Evolutionary conservation across 768 basidiomycete genomes (phyloP).

Genomic region (Suillus lakei): DNA sequence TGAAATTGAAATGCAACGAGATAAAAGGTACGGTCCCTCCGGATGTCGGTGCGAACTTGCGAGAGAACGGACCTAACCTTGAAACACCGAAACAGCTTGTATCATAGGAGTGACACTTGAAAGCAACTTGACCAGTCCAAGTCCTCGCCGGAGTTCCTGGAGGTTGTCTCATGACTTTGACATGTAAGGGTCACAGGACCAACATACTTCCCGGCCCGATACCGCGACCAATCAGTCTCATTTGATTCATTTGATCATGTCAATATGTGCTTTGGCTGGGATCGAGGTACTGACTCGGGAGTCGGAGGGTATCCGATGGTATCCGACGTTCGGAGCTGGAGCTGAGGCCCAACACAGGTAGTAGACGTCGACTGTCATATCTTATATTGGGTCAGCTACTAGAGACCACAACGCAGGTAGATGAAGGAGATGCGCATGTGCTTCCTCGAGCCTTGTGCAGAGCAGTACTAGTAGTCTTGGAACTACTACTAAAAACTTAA

Average conservation of each 20-base stretch:
- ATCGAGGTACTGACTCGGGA: no score
- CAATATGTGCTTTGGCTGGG: neutral
- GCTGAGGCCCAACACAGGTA: neutral
- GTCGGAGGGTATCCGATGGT: neutral
- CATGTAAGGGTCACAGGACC: neutral
- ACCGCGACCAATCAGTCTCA: neutral
- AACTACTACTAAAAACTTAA: no score
- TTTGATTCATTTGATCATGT: neutral
- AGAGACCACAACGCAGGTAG: neutral
- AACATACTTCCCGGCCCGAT: neutral
- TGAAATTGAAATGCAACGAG: neutral
- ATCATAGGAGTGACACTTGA: neutral
- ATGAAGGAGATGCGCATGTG: neutral
- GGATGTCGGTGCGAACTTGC: neutral
- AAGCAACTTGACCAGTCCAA: no score
- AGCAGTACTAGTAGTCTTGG: neutral
- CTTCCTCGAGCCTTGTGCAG: neutral
- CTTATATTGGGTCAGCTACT: neutral
- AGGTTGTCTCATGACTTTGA: neutral
- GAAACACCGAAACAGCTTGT: no score
- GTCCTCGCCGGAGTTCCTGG: neutral
- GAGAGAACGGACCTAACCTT: neutral
- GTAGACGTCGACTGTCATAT: neutral
- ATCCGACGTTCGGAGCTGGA: neutral
- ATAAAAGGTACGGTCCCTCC: neutral